Evolutionary conservation across 2,329 filamentous ascomycete species (phyloP).

Genomic region (Stagonosporopsis chrysanthemi): DNA sequence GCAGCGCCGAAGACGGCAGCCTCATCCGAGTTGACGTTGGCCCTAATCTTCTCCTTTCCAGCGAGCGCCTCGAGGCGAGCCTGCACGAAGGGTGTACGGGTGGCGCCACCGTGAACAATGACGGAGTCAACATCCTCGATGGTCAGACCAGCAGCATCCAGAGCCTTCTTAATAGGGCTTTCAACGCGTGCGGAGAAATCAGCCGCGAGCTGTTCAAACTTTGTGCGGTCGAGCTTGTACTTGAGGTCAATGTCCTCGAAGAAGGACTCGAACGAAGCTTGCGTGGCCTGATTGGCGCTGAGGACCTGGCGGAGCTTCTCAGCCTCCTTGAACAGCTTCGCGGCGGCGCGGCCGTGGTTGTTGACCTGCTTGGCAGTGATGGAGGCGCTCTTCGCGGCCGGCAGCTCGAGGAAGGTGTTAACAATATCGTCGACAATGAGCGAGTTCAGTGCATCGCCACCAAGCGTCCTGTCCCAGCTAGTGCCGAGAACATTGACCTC

Average conservation of each 20-base stretch:
- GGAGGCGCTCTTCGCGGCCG: conserved; percentile 67
- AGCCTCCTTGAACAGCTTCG: conserved; percentile 92
- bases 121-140: conserved; percentile 83
- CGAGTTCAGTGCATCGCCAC: conserved; percentile 87
- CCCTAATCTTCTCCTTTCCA: conserved; percentile 80
- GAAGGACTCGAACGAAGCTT: conserved; percentile 83
- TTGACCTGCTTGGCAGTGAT: conserved; percentile 70
- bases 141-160: conserved; percentile 75
- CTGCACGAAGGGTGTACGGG: conserved; percentile 93
- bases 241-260: conserved; percentile 93
- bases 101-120: conserved; percentile 90
- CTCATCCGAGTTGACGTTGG: conserved; percentile 97
- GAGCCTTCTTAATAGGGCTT: conserved; percentile 73
- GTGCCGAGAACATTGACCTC: conserved; percentile 88
- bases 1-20: conserved; percentile 94
- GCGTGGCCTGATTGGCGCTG: conserved; percentile 88
- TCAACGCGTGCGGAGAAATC: conserved; percentile 72
- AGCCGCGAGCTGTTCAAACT: conserved; percentile 81
- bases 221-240: conserved; percentile 81
- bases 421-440: conserved; percentile 91
- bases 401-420: conserved; percentile 74
- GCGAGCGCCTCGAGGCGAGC: conserved; percentile 80
- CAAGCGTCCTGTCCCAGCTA: conserved; percentile 89
- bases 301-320: conserved; percentile 87
- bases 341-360: conserved; percentile 81